Base-by-base conservation (phyloP, 192 early-diverging fungal species). In the Dissophora globulifera region DNA sequence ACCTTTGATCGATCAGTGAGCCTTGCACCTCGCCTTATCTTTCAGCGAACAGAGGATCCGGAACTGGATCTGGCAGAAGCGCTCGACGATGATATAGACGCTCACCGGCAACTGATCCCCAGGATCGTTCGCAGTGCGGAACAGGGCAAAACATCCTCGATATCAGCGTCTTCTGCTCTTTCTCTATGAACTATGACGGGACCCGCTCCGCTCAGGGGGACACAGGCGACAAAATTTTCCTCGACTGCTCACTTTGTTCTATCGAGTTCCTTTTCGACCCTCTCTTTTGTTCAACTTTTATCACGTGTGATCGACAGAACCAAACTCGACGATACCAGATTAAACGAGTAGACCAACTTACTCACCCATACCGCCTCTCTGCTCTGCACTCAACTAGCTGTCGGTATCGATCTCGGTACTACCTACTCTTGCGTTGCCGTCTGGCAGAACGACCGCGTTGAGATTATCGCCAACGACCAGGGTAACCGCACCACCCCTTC, bases 401-500 rank as follows among this genome's bases (percentile, higher is more conserved):
- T 97, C 72, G 96, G 95, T 87, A 96, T 98, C 83, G 96, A 98
- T 88, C 87, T 98, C 80, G 96, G 96, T 75, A 98, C 96, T 66
- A 98, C 94, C 78, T 98, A 98, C 90, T 94, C 93, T 70, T 94
- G 91, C 79, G 91, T 94, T 67, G 92, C 86, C 85, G 88, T 93
- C 54, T 89, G 86, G 86, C 83, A 91, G 74, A 88, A 88, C 74
- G 90, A 90, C 64, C 85, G 89, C 60, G 95, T 95, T 62, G 94
- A 97, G 83, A 95, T 98, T 76, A 95, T 98, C 81, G 94, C 94
- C 86, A 99, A 99, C 87, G 97, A 97, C 84, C 96, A 99, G 87
- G 97, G 97, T 82, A 95, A 96, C 91, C 93, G 97, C 70, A 99
- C 94, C 62, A 99, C 95, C 52, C 96, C 97, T 52, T 96, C 95